A percentile compares a stretch with the other conserved stretches of the same genome.
These are phyloP conservation scores for Fusarium anthophilum DNA, from an alignment of 2,329 filamentous ascomycete species.

Conservation along the genomic window DNA sequence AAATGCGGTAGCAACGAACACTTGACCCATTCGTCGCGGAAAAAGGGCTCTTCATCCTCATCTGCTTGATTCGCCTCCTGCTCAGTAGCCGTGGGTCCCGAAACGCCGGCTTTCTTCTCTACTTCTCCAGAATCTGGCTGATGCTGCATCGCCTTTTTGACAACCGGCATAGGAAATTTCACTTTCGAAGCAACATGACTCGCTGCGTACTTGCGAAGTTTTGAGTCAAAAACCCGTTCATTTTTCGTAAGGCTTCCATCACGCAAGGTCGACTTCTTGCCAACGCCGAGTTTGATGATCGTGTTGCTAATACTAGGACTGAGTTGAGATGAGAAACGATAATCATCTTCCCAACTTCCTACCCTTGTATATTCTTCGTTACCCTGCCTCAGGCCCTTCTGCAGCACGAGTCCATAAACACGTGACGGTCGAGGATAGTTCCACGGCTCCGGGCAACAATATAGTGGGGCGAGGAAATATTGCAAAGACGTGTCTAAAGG, in stretches of 20 bases:
- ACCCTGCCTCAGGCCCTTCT: fast-evolving
- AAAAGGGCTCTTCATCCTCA: fast-evolving
- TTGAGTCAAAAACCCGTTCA: not conserved
- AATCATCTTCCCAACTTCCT: not conserved
- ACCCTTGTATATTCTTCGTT: not conserved
- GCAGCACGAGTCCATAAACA: not conserved
- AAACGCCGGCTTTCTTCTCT: fast-evolving
- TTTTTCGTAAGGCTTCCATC: fast-evolving
- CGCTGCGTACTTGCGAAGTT: fast-evolving
- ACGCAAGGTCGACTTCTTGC: fast-evolving
- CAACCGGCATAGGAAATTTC: fast-evolving
- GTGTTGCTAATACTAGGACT: not conserved
- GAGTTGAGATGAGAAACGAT: not conserved
- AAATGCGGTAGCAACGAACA: not conserved
- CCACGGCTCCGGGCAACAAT: fast-evolving
- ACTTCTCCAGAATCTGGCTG: fast-evolving
- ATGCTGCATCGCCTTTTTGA: fast-evolving
- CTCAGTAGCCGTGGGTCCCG: fast-evolving
- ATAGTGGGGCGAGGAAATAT: not conserved
- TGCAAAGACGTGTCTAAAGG: fast-evolving
- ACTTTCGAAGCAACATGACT: fast-evolving
- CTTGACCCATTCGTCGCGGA: fast-evolving
- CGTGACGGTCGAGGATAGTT: fast-evolving
- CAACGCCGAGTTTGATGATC: not conserved
- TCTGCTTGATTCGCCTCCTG: fast-evolving